Conservation (phyloP, 2,329 filamentous ascomycete genomes). For the Monosporascus sp. region DNA sequence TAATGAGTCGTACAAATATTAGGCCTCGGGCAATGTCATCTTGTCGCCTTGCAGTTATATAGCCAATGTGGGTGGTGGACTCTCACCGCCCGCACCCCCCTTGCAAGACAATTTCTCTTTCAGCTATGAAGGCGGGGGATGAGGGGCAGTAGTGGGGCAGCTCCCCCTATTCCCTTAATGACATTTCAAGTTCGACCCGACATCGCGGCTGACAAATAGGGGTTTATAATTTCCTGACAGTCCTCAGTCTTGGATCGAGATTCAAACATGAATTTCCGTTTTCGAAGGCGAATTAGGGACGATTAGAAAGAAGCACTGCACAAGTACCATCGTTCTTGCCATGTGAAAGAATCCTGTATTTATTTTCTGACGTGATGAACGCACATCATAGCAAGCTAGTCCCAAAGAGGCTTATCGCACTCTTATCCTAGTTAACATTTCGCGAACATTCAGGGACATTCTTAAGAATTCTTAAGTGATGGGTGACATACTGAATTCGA, state of each 20-base stretch:
- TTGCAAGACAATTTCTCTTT: slow-evolving; percentile 1
- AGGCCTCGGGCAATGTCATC: too few species aligned
- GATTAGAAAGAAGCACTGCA: not conserved
- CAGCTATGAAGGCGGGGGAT: slow-evolving; percentile 9
- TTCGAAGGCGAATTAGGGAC: too few species aligned
- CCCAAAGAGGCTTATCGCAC: not conserved
- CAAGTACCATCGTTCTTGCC: not conserved
- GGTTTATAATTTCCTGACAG: too few species aligned
- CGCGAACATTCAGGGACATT: not conserved
- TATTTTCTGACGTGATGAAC: too few species aligned
- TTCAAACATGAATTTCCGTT: too few species aligned
- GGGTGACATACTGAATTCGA: not conserved
- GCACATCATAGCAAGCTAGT: not conserved
- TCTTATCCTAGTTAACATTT: not conserved
- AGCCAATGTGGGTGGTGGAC: not conserved
- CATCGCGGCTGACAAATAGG: too few species aligned
- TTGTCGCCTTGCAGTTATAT: too few species aligned
- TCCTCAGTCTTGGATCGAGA: too few species aligned
- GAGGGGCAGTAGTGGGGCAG: not conserved
- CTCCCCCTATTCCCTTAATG: not conserved
- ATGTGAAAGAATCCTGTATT: not conserved
- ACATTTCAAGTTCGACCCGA: too few species aligned
- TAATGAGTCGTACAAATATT: too few species aligned
- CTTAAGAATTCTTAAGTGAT: not conserved
- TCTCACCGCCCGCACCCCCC: slow-evolving; percentile 1